phyloP scores from a whole-genome alignment of 2,329 filamentous ascomycete species.

The Ascochyta pisi region DNA sequence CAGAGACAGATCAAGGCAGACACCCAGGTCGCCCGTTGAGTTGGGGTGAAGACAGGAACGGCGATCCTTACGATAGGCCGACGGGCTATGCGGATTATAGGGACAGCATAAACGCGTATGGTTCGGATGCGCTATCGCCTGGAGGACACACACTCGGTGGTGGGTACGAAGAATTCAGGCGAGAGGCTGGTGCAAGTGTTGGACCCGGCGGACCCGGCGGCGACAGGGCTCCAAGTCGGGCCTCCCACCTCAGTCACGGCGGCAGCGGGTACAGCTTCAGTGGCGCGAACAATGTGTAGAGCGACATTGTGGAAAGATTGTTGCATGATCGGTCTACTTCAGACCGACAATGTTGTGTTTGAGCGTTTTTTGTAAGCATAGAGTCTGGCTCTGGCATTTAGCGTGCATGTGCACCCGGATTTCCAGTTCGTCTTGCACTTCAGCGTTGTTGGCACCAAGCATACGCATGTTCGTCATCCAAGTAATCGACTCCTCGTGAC shows the following conservation, averaged over 20 bases:
- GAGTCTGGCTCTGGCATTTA: background rate
- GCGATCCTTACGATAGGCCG: slow-evolving; percentile 21
- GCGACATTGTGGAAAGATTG: background rate
- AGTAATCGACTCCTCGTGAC: background rate
- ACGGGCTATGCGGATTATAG: slow-evolving; percentile 51
- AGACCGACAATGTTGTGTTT: background rate
- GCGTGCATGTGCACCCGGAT: background rate
- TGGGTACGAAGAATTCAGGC: slow-evolving; percentile 46
- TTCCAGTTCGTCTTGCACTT: slow-evolving; percentile 1
- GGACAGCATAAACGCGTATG: slow-evolving; percentile 36
- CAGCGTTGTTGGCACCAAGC: background rate
- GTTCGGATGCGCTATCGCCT: slow-evolving; percentile 42
- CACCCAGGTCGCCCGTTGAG: slow-evolving; percentile 51
- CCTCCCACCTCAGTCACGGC: slow-evolving; percentile 23
- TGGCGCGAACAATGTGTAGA: slow-evolving; percentile 12
- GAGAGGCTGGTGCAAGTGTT: slow-evolving; percentile 26
- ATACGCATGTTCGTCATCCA: background rate
- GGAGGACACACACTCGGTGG: slow-evolving; percentile 23
- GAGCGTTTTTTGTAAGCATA: slow-evolving; percentile 9
- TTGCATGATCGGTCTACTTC: too few species aligned
- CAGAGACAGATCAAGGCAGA: slow-evolving; percentile 48
- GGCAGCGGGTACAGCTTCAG: slow-evolving; percentile 34
- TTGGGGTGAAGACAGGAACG: slow-evolving; percentile 46
- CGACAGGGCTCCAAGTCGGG: slow-evolving; percentile 12
- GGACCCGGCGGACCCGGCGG: background rate